phyloP scores from a whole-genome alignment of 768 basidiomycete species.

The Multifurca ochricompacta region DNA sequence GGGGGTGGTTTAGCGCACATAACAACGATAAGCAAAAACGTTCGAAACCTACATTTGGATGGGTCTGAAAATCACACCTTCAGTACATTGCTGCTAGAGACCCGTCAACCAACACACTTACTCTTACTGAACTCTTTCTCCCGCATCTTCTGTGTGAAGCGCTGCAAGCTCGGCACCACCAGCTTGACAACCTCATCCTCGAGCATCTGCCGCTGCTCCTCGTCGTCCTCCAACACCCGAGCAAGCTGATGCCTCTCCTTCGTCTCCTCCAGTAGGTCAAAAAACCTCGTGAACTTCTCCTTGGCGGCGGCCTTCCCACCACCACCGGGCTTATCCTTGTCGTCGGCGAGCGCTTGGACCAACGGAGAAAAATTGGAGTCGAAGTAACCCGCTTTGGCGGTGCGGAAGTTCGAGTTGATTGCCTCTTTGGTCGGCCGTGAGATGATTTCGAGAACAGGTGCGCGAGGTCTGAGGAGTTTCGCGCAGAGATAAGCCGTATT shows the following conservation, averaged over 20 bases:
- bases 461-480: conserved; percentile 47
- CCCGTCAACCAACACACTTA: conserved; percentile 29
- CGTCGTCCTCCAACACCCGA: conserved; percentile 64
- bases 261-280: conserved; percentile 72
- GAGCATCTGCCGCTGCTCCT: conserved; percentile 47
- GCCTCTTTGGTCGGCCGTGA: conserved; percentile 54
- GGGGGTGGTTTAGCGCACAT: neutral
- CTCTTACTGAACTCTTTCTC: conserved; percentile 86
- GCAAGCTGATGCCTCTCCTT: conserved; percentile 66
- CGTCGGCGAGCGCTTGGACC: conserved; percentile 51
- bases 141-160: conserved; percentile 65
- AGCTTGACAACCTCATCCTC: conserved; percentile 71
- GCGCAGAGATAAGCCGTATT: conserved; percentile 65
- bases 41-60: conserved; percentile 50
- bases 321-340: conserved; percentile 34
- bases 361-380: conserved; percentile 76
- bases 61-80: conserved; percentile 40
- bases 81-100: neutral
- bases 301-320: conserved; percentile 52
- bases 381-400: conserved; percentile 77
- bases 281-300: conserved; percentile 79
- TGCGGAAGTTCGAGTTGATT: conserved; percentile 65
- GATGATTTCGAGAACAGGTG: conserved; percentile 42
- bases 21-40: neutral
- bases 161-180: conserved; percentile 64